phyloP scores from a whole-genome alignment of 176 grass and related monocot species.

The Triticum turgidum region DNA sequence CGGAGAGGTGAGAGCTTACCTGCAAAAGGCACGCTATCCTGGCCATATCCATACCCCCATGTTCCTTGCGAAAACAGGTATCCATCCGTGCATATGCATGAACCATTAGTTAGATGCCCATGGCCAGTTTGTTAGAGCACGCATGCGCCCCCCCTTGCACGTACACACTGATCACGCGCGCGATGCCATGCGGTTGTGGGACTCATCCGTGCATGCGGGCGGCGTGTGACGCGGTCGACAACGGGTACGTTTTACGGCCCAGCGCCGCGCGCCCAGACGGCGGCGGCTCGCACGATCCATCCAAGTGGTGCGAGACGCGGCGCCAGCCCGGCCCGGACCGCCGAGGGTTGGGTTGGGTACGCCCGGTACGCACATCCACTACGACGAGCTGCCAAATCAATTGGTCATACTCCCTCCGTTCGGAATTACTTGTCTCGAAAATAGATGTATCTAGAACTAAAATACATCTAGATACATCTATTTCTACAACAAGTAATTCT shows the following conservation, averaged over 20 bases:
- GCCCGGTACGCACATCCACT: too few relatives aligned
- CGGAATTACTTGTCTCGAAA: too few relatives aligned
- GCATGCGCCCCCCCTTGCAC: neutral
- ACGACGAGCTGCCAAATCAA: too few relatives aligned
- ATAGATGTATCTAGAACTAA: too few relatives aligned
- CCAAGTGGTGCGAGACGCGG: neutral
- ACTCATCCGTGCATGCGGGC: neutral
- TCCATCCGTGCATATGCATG: neutral
- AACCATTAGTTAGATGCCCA: neutral
- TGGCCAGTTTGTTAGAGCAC: neutral
- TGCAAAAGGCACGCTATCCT: neutral
- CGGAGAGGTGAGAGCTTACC: neutral
- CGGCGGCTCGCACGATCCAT: neutral
- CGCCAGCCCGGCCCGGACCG: too few relatives aligned
- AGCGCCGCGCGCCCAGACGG: neutral
- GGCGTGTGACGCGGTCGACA: neutral
- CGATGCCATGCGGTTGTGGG: constrained; percentile 27
- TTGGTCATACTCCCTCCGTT: too few relatives aligned
- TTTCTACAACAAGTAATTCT: too few relatives aligned
- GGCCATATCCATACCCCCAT: neutral
- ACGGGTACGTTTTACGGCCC: constrained; percentile 15
- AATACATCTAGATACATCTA: too few relatives aligned
- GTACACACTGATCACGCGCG: neutral
- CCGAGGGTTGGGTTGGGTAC: too few relatives aligned
- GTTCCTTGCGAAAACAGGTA: constrained; percentile 15